phyloP scores from a whole-genome alignment of 2,329 filamentous ascomycete genomes.

The Emmonsiellopsis sp. region DNA sequence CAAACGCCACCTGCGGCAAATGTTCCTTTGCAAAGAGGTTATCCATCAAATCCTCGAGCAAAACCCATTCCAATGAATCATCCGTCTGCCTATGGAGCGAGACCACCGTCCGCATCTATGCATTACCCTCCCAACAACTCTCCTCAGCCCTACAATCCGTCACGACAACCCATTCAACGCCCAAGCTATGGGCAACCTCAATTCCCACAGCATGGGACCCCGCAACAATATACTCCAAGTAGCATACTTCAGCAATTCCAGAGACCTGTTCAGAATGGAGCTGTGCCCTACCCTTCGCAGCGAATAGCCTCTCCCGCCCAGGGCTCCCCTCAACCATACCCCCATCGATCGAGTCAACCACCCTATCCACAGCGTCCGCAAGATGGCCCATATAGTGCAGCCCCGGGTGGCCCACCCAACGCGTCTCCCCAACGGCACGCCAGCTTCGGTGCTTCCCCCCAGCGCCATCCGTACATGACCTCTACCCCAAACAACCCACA shows the following conservation, averaged over 20 bases:
- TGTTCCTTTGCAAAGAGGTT: slow-evolving; percentile 21
- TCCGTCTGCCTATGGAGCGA: slow-evolving; percentile 19
- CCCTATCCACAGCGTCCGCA: slow-evolving; percentile 10
- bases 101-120: slow-evolving; percentile 22
- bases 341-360: slow-evolving; percentile 25
- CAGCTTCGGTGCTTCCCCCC: slow-evolving; percentile 23
- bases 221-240: slow-evolving; percentile 23
- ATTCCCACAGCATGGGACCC: slow-evolving; percentile 22
- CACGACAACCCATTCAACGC: slow-evolving; percentile 26
- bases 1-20: slow-evolving; percentile 19
- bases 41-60: slow-evolving; percentile 19
- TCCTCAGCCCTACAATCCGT: slow-evolving; percentile 19
- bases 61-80: slow-evolving; percentile 20
- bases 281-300: slow-evolving; percentile 21
- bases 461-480: slow-evolving; percentile 25
- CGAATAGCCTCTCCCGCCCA: slow-evolving; percentile 21
- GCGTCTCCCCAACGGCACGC: slow-evolving; percentile 25
- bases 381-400: slow-evolving; percentile 20
- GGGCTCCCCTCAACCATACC: slow-evolving; percentile 26
- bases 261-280: slow-evolving; percentile 29
- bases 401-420: slow-evolving; percentile 16
- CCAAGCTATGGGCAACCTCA: slow-evolving; percentile 24
- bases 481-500: slow-evolving; percentile 17
- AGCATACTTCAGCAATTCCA: slow-evolving; percentile 32
- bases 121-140: slow-evolving; percentile 24